These are phyloP conservation scores for Macrocybe gigantea DNA, from an alignment of 768 basidiomycete species.

Conservation along the genomic window DNA sequence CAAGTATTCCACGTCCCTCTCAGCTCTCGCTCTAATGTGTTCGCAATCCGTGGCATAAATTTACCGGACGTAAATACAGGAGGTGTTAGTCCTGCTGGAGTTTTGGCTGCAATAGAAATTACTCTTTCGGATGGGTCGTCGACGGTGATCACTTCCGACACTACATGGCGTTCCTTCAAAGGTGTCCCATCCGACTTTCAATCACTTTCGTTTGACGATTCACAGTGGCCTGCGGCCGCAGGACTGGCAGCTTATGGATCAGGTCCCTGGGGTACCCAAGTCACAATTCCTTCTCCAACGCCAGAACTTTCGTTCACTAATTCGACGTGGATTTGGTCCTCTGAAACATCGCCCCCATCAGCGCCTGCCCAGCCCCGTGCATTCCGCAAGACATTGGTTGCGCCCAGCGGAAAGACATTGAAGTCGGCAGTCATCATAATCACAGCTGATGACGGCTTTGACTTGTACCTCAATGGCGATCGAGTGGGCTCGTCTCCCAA, in stretches of 20 bases:
- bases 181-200: conserved; percentile 18
- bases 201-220: conserved; percentile 14
- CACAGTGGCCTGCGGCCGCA: conserved; percentile 14
- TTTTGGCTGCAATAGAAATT: conserved; percentile 19
- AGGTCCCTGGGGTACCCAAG: conserved; percentile 18
- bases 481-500: conserved; percentile 14
- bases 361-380: conserved; percentile 18
- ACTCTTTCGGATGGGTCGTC: conserved; percentile 21
- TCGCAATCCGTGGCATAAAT: conserved; percentile 24
- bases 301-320: conserved; percentile 10
- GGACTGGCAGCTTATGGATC: conserved; percentile 17
- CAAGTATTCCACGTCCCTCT: conserved; percentile 17
- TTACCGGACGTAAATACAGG: conserved; percentile 11
- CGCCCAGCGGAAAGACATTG: conserved; percentile 14
- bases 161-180: conserved; percentile 17
- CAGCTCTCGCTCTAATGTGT: conserved; percentile 12
- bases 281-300: conserved; percentile 13
- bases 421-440: conserved; percentile 15
- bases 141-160: conserved; percentile 14
- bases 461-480: conserved; percentile 21
- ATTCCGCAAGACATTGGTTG: conserved; percentile 19
- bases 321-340: conserved; percentile 24
- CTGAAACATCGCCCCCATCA: conserved; percentile 8
- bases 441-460: conserved; percentile 22
- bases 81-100: conserved; percentile 19